Evolutionary conservation across 208 protist genomes (phyloP), one percentile per base, ranked within the genome.

Genomic region (Phytomonas francai): DNA sequence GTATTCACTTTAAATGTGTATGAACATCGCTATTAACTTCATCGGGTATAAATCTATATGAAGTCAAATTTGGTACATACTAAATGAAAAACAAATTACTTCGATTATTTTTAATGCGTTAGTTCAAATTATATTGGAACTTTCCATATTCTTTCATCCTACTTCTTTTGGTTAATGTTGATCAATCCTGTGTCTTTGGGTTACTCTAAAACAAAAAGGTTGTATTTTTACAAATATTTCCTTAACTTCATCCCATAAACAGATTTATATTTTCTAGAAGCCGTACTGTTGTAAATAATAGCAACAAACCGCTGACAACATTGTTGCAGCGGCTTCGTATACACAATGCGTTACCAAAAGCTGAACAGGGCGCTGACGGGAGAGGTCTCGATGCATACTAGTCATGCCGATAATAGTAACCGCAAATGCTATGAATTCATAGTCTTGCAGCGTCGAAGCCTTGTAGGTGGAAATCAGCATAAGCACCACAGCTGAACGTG

Each of bases 321-420:
- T 73, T 57, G 84, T 63, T 0, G 86, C 85, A 4, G 70, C 76
- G 49, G 91, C 33, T 67, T 95, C 87, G 70, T 87, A 93, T 16
- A 78, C 86, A 22, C 77, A 74, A 63, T 95, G 80, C 11, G 85
- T 88, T 42, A 88, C 71, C 32, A 95, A 74, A 7, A 93, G 72
- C 65, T 82, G 84, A 62, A 95, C 66, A 16, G 90, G 90, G 14
- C 90, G 87, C 64, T 95, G 90, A 61, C 84, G 79, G 19, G 77
- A 71, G 57, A 95, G 87, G 72, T 77, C 77, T 29, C 80, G 79
- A 71, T 89, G 79, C 32, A 87, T 61, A 59, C 84, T 76, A 29
- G 82, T 79, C 60, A 84, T 78, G 12, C 73, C 67, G n/a, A 91
- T n/a, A 25, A 74, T 30, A 11, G 84, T 79, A 2, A 79, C 74